These are phyloP conservation scores for Penicillium aurantiogriseum DNA, from an alignment of 2,329 filamentous ascomycete genomes.

Conservation along the genomic window DNA sequence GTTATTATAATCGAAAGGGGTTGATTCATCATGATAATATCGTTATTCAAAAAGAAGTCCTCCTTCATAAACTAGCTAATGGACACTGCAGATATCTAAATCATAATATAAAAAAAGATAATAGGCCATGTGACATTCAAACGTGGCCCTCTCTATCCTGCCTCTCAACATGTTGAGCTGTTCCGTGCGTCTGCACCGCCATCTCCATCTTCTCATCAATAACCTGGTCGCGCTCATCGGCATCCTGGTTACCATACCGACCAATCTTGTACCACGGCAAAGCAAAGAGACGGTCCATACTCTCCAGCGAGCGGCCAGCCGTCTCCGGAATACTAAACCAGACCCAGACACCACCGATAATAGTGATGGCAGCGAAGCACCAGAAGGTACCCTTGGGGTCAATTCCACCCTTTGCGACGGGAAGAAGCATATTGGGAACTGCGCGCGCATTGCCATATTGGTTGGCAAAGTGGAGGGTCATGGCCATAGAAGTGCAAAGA, in stretches of 20 bases:
- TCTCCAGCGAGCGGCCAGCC: constrained; percentile 55
- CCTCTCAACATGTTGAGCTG: constrained; percentile 19
- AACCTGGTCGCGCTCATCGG: constrained; percentile 28
- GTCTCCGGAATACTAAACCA: constrained; percentile 73
- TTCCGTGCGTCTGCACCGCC: constrained; percentile 13
- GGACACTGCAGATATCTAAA: not conserved
- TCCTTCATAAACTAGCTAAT: not conserved
- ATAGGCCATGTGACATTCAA: not conserved
- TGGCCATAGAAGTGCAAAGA: constrained; percentile 67
- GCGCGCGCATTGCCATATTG: constrained; percentile 76
- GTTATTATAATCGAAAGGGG: not conserved
- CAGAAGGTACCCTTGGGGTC: constrained; percentile 69
- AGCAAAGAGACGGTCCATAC: constrained; percentile 69
- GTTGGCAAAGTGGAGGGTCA: constrained; percentile 77
- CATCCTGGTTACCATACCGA: constrained; percentile 34
- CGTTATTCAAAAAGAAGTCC: not conserved
- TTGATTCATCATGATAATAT: not conserved
- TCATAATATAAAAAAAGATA: too few species aligned
- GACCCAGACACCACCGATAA: constrained; percentile 67
- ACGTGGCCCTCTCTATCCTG: constrained; percentile 13
- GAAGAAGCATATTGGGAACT: constrained; percentile 70
- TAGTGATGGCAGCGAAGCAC: constrained; percentile 68
- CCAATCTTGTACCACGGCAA: constrained; percentile 76
- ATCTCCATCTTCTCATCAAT: constrained; percentile 28
- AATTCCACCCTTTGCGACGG: constrained; percentile 38